Conservation (phyloP, 192 early-diverging fungal species). For the Backusella morwellensis region DNA sequence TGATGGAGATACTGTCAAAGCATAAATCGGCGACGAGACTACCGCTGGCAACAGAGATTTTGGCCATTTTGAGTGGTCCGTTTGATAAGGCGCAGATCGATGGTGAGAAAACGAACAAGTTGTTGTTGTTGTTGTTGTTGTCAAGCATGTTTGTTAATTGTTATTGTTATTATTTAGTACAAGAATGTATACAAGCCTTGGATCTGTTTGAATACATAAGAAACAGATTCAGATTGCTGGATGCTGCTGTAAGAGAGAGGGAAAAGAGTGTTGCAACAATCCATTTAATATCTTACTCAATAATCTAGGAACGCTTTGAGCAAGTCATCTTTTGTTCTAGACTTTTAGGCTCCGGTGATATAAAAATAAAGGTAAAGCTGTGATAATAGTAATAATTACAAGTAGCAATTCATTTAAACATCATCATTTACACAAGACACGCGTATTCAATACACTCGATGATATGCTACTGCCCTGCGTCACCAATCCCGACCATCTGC, state of each 20-base stretch:
- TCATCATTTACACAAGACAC: slow-evolving; percentile 11
- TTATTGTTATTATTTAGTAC: slow-evolving; percentile 4
- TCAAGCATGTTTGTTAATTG: neutral
- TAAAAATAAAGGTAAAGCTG: slow-evolving; percentile 25
- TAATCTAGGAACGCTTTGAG: slow-evolving; percentile 36
- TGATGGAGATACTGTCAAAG: slow-evolving; percentile 12
- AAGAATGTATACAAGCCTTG: slow-evolving; percentile 35
- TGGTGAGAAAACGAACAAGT: slow-evolving; percentile 2
- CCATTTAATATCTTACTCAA: neutral
- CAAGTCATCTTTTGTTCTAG: slow-evolving; percentile 33
- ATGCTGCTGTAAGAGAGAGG: slow-evolving; percentile 19
- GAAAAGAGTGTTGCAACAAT: neutral
- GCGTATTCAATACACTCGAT: slow-evolving; percentile 26
- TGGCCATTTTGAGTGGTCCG: slow-evolving; percentile 19
- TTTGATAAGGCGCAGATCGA: slow-evolving; percentile 8
- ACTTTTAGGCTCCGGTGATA: slow-evolving; percentile 20
- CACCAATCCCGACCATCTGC: slow-evolving; percentile 14
- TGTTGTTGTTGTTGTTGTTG: no score
- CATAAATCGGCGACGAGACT: slow-evolving; percentile 25
- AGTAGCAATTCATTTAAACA: neutral
- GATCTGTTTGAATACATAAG: slow-evolving; percentile 42
- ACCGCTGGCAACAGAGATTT: slow-evolving; percentile 24
- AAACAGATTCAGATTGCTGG: slow-evolving; percentile 13
- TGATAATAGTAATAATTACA: neutral
- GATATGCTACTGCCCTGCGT: slow-evolving; percentile 13